Evolutionary conservation across 129 eudicot genomes (phyloP).

Genomic region (Saussurea involucrata): DNA sequence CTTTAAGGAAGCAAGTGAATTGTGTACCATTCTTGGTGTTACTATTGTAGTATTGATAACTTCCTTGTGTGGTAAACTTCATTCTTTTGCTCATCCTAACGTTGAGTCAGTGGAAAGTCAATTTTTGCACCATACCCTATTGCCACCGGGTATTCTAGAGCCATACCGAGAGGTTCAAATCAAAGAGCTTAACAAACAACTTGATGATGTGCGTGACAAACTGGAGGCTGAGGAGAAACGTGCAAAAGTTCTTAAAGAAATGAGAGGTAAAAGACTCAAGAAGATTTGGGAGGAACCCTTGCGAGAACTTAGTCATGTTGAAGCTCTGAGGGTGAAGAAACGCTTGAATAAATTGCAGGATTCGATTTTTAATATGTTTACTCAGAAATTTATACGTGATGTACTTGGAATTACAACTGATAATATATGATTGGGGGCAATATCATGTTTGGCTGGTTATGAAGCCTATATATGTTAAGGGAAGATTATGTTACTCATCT

Average conservation of each 20-base stretch:
- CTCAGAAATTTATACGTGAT: not conserved
- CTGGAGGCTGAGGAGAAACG: not conserved
- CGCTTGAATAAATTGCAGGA: not conserved
- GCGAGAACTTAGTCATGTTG: not conserved
- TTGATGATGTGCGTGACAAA: not conserved
- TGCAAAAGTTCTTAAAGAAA: not conserved
- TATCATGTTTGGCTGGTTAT: slow-evolving; percentile 12
- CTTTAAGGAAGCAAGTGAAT: not conserved
- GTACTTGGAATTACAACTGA: not conserved
- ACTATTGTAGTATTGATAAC: not conserved
- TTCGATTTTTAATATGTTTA: not conserved
- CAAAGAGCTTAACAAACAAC: not conserved
- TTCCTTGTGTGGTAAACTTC: not conserved
- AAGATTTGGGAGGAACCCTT: slow-evolving; percentile 9
- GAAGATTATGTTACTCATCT: not conserved
- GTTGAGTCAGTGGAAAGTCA: not conserved
- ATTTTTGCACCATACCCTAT: not conserved
- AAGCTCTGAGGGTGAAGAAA: not conserved
- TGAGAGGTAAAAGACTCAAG: not conserved
- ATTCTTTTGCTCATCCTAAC: not conserved
- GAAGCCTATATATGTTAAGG: not conserved
- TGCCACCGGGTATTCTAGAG: not conserved
- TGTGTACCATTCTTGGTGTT: not conserved
- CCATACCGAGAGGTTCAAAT: not conserved
- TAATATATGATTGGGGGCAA: slow-evolving; percentile 15